A percentile compares a stretch with the other conserved stretches of the same genome.
Evolutionary conservation across 192 early-diverging fungal species (phyloP).

Genomic region (Tieghemiomyces parasiticus): DNA sequence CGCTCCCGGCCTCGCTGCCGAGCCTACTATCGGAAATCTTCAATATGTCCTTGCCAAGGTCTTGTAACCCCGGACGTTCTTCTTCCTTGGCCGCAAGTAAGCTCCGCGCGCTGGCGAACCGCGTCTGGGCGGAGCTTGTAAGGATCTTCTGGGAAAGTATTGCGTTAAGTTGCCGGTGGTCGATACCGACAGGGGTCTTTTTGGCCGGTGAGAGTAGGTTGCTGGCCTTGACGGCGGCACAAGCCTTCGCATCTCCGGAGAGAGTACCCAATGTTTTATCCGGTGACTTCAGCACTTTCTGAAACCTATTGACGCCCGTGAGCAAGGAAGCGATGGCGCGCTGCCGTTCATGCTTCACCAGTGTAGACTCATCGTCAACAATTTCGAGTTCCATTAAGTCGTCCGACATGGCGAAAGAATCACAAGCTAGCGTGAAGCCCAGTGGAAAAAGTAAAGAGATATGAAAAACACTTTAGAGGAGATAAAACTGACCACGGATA

Average conservation of each 20-base stretch:
- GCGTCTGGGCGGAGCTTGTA: background rate
- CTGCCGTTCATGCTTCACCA: background rate
- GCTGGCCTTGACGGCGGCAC: too few relatives aligned
- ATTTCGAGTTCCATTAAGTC: slow-evolving; percentile 3
- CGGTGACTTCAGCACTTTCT: background rate
- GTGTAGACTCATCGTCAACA: background rate
- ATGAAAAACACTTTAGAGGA: too few relatives aligned
- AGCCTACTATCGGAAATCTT: background rate
- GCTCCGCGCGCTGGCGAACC: too few relatives aligned
- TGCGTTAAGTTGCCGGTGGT: background rate
- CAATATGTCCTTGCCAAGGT: background rate
- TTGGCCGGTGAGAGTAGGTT: background rate
- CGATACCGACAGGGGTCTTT: slow-evolving; percentile 2
- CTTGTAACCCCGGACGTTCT: too few relatives aligned
- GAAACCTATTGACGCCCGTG: slow-evolving; percentile 5
- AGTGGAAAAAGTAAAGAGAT: background rate
- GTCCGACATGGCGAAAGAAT: background rate
- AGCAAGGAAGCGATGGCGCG: slow-evolving; percentile 1
- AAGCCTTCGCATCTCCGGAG: too few relatives aligned
- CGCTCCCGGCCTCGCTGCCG: background rate
- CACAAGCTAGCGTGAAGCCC: background rate
- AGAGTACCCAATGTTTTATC: too few relatives aligned
- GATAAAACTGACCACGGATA: too few relatives aligned
- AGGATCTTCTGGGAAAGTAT: slow-evolving; percentile 7
- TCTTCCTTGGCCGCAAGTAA: too few relatives aligned